Base-by-base conservation (phyloP, 495 filamentous ascomycete species). In the Aspergillus kassunensis region DNA sequence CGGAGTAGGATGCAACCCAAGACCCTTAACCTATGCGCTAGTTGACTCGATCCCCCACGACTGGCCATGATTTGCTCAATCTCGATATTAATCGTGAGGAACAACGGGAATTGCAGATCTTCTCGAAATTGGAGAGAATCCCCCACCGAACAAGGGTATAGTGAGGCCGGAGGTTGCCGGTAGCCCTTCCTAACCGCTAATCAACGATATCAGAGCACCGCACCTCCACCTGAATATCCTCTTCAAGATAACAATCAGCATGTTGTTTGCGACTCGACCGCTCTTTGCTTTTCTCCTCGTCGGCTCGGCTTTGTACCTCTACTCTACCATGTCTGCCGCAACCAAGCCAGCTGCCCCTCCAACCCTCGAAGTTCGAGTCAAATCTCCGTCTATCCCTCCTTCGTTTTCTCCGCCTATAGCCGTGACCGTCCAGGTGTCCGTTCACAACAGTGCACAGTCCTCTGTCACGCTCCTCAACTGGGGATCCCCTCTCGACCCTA, bases 401-500 rank as follows among this genome's bases (percentile, higher is more conserved):
- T 35, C 46, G 7, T 43, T 49, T 15, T 36, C 47, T 44, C 23
- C 42, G 52, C 35, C 50, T 48, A 62, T 51, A 29, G 11, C 43
- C 49, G 11, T 49, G 29, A 56, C 60, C 5, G 33, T 73, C 51
- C 58, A 54, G 33, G 59, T 68, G 5, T 67, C 68, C 1, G 61
- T 81, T n/a, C 65, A 65, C 37, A 82, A 80, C 51, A 59, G 62
- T 1, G 60, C 65, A 24, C 39, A 57, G 0, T 30, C 59, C 8
- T 65, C 78, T 23, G 60, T 80, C 12, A 80, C 77, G 1, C 36
- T 82, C 15, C 63, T 81, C 11, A 63, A 56, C 31, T 81, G 74
- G 74, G 61, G 69, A 41, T 72, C 72, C 4, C 79, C 79, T 6
- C 57, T 81, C 8, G 79, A 81, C 51, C 54, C 67, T 4, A 49